Base-by-base conservation (phyloP, 176 grass and related monocot genomes). In the Carex parvula region DNA sequence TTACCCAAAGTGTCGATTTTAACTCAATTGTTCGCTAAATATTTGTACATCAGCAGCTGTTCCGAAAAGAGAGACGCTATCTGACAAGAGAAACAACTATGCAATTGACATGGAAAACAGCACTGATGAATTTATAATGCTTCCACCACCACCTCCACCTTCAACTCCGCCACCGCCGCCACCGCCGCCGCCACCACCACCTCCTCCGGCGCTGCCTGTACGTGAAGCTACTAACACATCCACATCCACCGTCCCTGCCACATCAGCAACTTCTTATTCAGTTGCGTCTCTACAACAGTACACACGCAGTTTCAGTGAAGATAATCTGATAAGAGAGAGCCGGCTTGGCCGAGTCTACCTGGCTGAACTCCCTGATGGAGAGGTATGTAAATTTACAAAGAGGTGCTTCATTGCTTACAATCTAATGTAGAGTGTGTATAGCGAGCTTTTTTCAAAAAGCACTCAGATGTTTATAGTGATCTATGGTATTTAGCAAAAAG, bases 261-360 rank as follows among this genome's bases (percentile, higher is more conserved):
- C 86, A 85, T 89, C 91, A 46, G 88, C 88, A 44, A 89, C 88
- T 80, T 99, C 97, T 30, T 99, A 92, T 79, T 92, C 97, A 53
- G 80, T 99, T 58, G 87, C 88, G 63, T 85, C 90, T 60, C 91
- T 99, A 74, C 93, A 96, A 72, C 93, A 99, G 78, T 96, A 92
- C 85, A 99, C 93, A 33, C 87, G 91, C 50, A 92, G 86, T 94
- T 99, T 99, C 81, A 87, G 71, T 56, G 91, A 96, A 89, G 78
- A 94, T 81, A 99, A 95, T 91, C 79, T 94, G 22, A 88, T 96
- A 84, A 94, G 97, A 87, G 93, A 96, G 29, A 89, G 91, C 74
- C 91, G n/a, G 60, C 86, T 92, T 14, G 97, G 97, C 11, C 90
- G 91, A 84, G 84, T 96, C 65, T 99, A 89, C 86, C 83, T 99